Evolutionary conservation across 2,329 filamentous ascomycete genomes (phyloP).

Genomic region (Trichoderma harzianum): DNA sequence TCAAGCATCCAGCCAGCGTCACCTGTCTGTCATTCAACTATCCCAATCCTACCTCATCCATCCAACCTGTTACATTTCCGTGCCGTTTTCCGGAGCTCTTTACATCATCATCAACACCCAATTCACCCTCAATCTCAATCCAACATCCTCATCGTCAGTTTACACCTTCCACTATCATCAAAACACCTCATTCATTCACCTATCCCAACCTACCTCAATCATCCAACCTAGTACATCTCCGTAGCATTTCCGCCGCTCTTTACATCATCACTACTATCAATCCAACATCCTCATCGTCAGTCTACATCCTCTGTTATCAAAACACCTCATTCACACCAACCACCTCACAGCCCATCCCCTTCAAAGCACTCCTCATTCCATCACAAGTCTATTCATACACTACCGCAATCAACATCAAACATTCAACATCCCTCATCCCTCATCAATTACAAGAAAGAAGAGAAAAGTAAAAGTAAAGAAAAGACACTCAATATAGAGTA

Average conservation of each 20-base stretch:
- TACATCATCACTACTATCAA: not conserved
- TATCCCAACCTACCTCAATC: too few relatives aligned
- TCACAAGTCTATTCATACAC: not conserved
- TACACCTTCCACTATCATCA: not conserved
- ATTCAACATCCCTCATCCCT: not conserved
- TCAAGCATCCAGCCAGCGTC: not conserved
- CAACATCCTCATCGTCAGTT: not conserved
- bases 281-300: too few relatives aligned
- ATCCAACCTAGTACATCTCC: too few relatives aligned
- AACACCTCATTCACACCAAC: not conserved
- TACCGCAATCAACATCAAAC: too few relatives aligned
- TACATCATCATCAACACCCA: not conserved
- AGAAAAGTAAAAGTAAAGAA: not conserved
- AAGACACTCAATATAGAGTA: not conserved
- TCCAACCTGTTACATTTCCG: not conserved
- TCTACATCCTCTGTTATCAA: too few relatives aligned
- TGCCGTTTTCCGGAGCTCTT: not conserved
- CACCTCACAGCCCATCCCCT: not conserved
- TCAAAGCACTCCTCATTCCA: not conserved
- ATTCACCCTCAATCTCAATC: not conserved
- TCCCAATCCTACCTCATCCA: not conserved
- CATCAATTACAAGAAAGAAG: not conserved
- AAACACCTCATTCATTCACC: too few relatives aligned
- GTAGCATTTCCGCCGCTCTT: not conserved
- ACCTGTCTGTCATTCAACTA: not conserved